phyloP scores from a whole-genome alignment of 441 rosid genomes.

The Theobroma grandiflorum region DNA sequence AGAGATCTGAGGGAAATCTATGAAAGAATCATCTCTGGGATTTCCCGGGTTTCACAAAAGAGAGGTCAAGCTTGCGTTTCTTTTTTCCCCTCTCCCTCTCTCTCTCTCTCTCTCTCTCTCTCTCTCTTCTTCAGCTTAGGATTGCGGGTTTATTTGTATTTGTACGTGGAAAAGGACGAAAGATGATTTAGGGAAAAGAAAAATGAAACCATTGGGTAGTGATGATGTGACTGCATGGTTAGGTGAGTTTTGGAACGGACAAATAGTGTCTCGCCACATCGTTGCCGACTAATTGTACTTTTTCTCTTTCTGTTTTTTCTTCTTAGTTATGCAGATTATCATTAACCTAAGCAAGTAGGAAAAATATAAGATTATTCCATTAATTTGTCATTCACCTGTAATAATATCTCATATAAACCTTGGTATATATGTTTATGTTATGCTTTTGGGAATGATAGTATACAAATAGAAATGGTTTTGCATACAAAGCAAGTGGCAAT shows the following conservation, averaged over 20 bases:
- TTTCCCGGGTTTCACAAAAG: slow-evolving; percentile 1
- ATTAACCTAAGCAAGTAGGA: no score
- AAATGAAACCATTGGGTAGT: neutral
- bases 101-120: no score
- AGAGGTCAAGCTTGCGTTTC: slow-evolving; percentile 1
- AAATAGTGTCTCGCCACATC: slow-evolving; percentile 17
- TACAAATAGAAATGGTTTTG: neutral
- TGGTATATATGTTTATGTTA: neutral
- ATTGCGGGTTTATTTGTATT: neutral
- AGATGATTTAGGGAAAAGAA: neutral
- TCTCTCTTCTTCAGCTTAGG: neutral
- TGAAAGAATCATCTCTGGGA: neutral
- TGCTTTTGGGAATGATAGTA: neutral
- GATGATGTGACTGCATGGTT: neutral
- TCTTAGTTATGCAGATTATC: no score
- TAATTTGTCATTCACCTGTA: neutral
- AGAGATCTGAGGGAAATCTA: slow-evolving; percentile 19
- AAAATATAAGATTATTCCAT: neutral
- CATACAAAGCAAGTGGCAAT: no score
- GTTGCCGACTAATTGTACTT: neutral
- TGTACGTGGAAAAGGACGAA: neutral
- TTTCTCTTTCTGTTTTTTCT: neutral
- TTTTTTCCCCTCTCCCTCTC: no score
- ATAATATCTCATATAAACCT: neutral
- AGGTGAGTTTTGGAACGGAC: neutral